Conservation (phyloP, 31 red algal genomes). For the Odonthalia washingtoniensis region DNA sequence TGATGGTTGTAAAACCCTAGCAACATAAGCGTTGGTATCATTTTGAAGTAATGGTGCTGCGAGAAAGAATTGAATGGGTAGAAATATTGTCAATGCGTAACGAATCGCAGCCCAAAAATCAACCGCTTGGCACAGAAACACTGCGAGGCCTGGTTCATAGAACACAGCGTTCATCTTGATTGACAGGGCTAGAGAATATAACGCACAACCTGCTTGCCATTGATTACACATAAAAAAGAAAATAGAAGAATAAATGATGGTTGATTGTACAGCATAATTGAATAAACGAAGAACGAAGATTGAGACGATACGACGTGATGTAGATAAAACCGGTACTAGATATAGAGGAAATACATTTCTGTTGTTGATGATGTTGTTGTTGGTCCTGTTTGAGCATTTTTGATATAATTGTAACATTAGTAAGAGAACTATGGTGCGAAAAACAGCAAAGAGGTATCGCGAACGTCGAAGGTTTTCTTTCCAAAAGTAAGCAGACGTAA, state of each 20-base stretch:
- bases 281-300: slow-evolving; percentile 93
- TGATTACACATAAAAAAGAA: slow-evolving; percentile 66
- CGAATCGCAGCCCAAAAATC: too few species aligned
- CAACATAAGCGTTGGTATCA: slow-evolving; percentile 65
- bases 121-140: slow-evolving; percentile 73
- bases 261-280: slow-evolving; percentile 85
- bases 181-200: too few species aligned
- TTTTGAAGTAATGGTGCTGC: slow-evolving; percentile 60
- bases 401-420: slow-evolving; percentile 62
- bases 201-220: too few species aligned
- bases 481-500: slow-evolving; percentile 58
- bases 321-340: slow-evolving; percentile 42
- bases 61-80: slow-evolving; percentile 48
- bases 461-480: slow-evolving; percentile 49
- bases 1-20: slow-evolving; percentile 87
- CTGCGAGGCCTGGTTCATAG: slow-evolving; percentile 77
- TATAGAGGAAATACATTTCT: too few species aligned
- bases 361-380: background rate
- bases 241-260: slow-evolving; percentile 68
- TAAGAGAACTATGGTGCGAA: slow-evolving; percentile 48
- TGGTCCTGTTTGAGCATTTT: background rate
- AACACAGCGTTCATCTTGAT: slow-evolving; percentile 95
- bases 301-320: slow-evolving; percentile 75
- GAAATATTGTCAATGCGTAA: slow-evolving; percentile 65
- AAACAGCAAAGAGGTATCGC: slow-evolving; percentile 74